A percentile compares a stretch with the other conserved stretches of the same genome.
These are phyloP conservation scores for Fusarium sublunatum DNA, from an alignment of 2,329 filamentous ascomycete genomes.

Conservation along the genomic window DNA sequence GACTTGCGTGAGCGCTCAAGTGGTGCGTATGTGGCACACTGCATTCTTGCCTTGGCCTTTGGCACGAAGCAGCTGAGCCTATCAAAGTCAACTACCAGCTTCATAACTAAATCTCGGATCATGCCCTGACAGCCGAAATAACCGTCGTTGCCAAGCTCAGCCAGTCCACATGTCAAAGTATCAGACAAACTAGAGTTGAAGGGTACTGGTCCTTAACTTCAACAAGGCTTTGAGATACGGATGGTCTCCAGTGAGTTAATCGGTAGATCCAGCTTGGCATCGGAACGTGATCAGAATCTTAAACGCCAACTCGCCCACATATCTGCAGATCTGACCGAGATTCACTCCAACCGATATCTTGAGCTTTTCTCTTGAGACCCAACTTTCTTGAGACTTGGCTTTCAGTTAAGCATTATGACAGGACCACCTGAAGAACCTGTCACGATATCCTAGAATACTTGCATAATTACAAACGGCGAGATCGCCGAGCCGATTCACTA, in stretches of 20 bases:
- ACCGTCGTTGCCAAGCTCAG: not conserved
- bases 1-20: not conserved
- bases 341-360: not conserved
- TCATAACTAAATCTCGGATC: not conserved
- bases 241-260: constrained; percentile 15
- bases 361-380: constrained; percentile 5
- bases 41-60: constrained; percentile 24
- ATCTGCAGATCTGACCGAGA: constrained; percentile 25
- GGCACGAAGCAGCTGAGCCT: constrained; percentile 12
- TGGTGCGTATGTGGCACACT: not conserved
- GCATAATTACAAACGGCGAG: constrained; percentile 4
- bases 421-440: constrained; percentile 5
- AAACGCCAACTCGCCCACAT: constrained; percentile 17
- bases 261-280: constrained; percentile 31
- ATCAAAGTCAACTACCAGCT: not conserved
- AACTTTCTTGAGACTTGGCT: constrained; percentile 34
- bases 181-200: not conserved
- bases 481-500: constrained; percentile 3
- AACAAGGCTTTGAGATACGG: constrained; percentile 1
- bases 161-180: not conserved
- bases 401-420: constrained; percentile 33
- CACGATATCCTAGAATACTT: constrained; percentile 13
- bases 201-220: not conserved
- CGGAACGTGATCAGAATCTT: constrained; percentile 14
- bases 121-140: not conserved